A percentile compares a stretch with the other conserved stretches of the same genome.
phyloP scores from a whole-genome alignment of 129 eudicot species.

The Flaveria brownii region DNA sequence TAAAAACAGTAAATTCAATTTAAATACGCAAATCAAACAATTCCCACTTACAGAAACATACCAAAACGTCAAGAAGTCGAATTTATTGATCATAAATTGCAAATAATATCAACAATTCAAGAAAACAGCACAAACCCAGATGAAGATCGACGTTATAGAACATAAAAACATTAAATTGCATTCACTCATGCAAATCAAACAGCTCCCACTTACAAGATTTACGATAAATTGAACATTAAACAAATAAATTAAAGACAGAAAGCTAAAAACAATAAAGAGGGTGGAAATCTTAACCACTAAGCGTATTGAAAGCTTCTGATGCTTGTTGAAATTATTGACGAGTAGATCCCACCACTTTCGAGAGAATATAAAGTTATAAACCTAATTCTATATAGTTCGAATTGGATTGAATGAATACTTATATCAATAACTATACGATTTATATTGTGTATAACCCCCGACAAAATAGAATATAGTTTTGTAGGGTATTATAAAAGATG shows the following conservation, averaged over 20 bases:
- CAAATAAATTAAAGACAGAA: neutral
- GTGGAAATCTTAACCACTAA: conserved; percentile 15
- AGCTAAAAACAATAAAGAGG: neutral
- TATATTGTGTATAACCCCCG: neutral
- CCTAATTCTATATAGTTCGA: conserved; percentile 11
- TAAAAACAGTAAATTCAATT: too few species aligned
- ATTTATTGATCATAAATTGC: conserved; percentile 13
- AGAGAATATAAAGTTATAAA: conserved; percentile 27
- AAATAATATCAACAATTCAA: neutral
- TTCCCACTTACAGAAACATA: neutral
- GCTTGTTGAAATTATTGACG: neutral
- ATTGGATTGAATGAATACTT: conserved; percentile 10
- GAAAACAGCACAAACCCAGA: conserved; percentile 16
- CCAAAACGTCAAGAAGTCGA: neutral
- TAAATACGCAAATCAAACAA: neutral
- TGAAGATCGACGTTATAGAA: neutral
- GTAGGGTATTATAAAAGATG: neutral
- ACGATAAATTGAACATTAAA: neutral
- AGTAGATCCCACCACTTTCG: conserved; percentile 19
- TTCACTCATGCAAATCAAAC: conserved; percentile 21
- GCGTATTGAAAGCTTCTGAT: conserved; percentile 15
- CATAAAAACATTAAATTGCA: conserved; percentile 18
- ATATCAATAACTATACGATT: neutral
- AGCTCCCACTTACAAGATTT: conserved; percentile 18
- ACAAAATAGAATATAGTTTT: conserved; percentile 7